phyloP scores from a whole-genome alignment of 2,329 filamentous ascomycete species.

The Metarhizium humberi region DNA sequence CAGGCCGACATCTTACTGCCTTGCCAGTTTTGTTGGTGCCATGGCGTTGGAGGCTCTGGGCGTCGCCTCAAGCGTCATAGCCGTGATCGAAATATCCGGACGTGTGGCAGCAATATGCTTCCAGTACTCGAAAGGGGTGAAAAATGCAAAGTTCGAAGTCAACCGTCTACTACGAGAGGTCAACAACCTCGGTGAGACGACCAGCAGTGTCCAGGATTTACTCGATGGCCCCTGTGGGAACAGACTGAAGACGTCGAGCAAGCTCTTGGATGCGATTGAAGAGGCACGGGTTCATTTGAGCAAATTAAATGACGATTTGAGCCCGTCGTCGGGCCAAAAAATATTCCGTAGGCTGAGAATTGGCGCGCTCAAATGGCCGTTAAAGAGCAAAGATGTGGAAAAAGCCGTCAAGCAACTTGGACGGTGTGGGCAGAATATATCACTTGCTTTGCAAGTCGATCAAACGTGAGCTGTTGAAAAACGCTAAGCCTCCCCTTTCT shows the following conservation, averaged over 20 bases:
- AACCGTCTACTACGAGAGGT: slow-evolving; percentile 19
- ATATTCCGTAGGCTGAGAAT: background rate
- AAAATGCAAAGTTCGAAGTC: slow-evolving; percentile 20
- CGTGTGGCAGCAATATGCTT: slow-evolving; percentile 23
- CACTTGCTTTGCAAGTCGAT: background rate
- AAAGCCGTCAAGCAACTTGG: background rate
- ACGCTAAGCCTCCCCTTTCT: background rate
- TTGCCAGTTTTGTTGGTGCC: background rate
- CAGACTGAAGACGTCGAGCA: slow-evolving; percentile 16
- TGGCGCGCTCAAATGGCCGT: background rate
- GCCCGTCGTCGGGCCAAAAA: slow-evolving; percentile 5
- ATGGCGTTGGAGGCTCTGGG: slow-evolving; percentile 7
- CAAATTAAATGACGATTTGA: slow-evolving; percentile 14
- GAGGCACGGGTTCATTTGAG: slow-evolving; percentile 12
- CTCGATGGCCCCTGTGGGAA: slow-evolving; percentile 14
- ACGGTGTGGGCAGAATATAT: background rate
- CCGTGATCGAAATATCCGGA: slow-evolving; percentile 26
- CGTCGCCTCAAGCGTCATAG: slow-evolving; percentile 24
- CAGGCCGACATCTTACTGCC: background rate
- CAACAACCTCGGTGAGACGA: slow-evolving; percentile 12
- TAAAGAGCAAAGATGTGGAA: background rate
- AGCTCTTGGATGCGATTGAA: slow-evolving; percentile 12
- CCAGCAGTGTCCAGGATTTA: slow-evolving; percentile 16
- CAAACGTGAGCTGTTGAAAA: background rate
- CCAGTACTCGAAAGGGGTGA: slow-evolving; percentile 23